Percentiles rank a stretch among this genome's conserved stretches.
Conservation (phyloP, 805 yeast genomes). For the Millerago galiae region DNA sequence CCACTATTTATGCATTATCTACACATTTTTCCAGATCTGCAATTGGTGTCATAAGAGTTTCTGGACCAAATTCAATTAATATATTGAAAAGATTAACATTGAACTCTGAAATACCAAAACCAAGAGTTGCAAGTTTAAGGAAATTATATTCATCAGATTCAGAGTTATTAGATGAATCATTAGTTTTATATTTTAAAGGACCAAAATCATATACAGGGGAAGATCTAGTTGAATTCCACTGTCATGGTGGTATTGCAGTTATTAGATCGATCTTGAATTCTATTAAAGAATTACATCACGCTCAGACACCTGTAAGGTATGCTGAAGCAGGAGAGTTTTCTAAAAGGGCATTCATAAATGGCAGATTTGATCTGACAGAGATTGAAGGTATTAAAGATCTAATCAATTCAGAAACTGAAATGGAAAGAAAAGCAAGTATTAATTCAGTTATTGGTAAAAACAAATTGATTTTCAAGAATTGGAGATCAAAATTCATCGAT, state of each 20-base stretch:
- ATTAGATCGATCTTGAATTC: conserved; percentile 61
- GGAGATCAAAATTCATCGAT: conserved; percentile 65
- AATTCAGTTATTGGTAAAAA: conserved; percentile 68
- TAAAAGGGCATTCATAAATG: conserved; percentile 76
- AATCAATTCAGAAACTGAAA: conserved; percentile 91
- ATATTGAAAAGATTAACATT: conserved; percentile 39
- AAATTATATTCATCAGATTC: conserved; percentile 42
- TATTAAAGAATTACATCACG: conserved; percentile 46
- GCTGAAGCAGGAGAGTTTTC: conserved; percentile 96
- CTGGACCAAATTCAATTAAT: conserved; percentile 58
- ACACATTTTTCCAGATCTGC: conserved; percentile 81
- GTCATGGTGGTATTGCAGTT: conserved; percentile 92
- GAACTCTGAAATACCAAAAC: conserved; percentile 32
- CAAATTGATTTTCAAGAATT: conserved; percentile 43
- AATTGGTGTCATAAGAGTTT: conserved; percentile 74
- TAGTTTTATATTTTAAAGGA: conserved; percentile 58
- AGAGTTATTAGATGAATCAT: conserved; percentile 65
- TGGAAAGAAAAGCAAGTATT: conserved; percentile 72
- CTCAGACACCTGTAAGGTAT: conserved; percentile 48
- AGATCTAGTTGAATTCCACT: conserved; percentile 80
- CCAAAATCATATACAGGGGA: conserved; percentile 92
- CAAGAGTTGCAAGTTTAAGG: conserved; percentile 52
- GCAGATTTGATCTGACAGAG: conserved; percentile 78
- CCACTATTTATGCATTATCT: conserved; percentile 88
- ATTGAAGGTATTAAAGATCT: conserved; percentile 85